These are phyloP conservation scores for Neurospora intermedia DNA, from an alignment of 495 filamentous ascomycete species.

Conservation along the genomic window DNA sequence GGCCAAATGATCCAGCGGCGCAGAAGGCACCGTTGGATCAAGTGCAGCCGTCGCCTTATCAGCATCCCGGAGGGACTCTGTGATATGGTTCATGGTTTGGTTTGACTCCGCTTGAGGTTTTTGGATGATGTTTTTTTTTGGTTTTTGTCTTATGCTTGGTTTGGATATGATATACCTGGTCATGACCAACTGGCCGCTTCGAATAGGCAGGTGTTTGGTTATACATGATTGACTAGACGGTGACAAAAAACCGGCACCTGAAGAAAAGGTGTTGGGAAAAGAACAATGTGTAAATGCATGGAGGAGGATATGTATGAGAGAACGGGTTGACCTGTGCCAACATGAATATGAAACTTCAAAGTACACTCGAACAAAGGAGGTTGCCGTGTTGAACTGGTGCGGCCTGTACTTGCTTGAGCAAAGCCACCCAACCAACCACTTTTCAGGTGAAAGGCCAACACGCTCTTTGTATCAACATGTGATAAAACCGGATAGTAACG, in stretches of 20 bases:
- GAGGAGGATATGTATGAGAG: neutral
- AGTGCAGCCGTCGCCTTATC: slow-evolving; percentile 5
- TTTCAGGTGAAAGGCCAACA: neutral
- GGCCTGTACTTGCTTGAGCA: neutral
- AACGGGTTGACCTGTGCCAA: neutral
- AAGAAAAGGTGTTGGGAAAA: neutral
- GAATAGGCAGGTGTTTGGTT: neutral
- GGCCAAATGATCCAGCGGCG: slow-evolving; percentile 3
- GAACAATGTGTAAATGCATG: neutral
- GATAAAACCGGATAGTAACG: neutral
- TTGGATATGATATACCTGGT: neutral
- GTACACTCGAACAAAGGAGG: neutral
- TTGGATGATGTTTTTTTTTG: neutral
- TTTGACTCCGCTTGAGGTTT: neutral
- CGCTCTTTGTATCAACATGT: neutral
- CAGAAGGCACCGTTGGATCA: slow-evolving; percentile 14
- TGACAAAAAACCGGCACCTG: neutral
- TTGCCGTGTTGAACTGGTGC: neutral
- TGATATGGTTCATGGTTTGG: neutral
- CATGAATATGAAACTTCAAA: neutral
- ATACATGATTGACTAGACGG: neutral
- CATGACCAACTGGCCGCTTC: neutral
- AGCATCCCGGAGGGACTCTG: neutral
- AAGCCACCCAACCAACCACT: neutral
- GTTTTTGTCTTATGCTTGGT: neutral